Conservation (phyloP, 805 yeast species). For the Wickerhamomyces tratensis region DNA sequence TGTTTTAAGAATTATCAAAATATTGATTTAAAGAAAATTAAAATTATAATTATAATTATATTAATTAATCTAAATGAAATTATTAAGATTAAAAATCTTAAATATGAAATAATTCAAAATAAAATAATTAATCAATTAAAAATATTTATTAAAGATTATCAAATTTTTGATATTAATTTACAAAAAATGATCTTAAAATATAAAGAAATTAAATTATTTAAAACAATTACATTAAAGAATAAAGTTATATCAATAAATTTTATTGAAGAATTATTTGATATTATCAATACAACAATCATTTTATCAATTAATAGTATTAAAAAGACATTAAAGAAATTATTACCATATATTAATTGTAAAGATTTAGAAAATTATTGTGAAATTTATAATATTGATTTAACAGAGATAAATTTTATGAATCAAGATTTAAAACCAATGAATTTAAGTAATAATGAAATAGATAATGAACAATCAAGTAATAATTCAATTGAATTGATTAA, state of each 20-base stretch:
- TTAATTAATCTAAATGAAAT: too few relatives aligned
- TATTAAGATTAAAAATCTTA: too few relatives aligned
- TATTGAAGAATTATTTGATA: constrained; percentile 4
- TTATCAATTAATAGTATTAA: constrained; percentile 22
- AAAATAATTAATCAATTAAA: constrained; percentile 7
- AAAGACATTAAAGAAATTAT: constrained; percentile 16
- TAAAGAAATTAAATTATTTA: constrained; percentile 21
- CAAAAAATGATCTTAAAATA: constrained; percentile 18
- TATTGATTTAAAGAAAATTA: too few relatives aligned
- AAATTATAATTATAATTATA: too few relatives aligned
- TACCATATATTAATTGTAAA: constrained; percentile 20
- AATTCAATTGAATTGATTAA: constrained; percentile 13
- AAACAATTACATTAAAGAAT: constrained; percentile 6
- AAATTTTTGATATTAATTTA: constrained; percentile 17
- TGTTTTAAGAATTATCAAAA: neutral
- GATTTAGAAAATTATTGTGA: constrained; percentile 33
- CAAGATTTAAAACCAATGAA: constrained; percentile 1
- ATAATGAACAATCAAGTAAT: too few relatives aligned
- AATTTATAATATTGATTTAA: constrained; percentile 27
- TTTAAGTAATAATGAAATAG: neutral
- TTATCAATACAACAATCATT: constrained; percentile 22
- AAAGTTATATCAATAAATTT: neutral
- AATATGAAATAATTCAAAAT: constrained; percentile 3
- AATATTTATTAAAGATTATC: constrained; percentile 9
- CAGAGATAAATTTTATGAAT: constrained; percentile 19